Percentiles rank a stretch among this genome's conserved stretches.
Evolutionary conservation across 176 grass and related monocot species (phyloP).

Genomic region (Musa beccarii): DNA sequence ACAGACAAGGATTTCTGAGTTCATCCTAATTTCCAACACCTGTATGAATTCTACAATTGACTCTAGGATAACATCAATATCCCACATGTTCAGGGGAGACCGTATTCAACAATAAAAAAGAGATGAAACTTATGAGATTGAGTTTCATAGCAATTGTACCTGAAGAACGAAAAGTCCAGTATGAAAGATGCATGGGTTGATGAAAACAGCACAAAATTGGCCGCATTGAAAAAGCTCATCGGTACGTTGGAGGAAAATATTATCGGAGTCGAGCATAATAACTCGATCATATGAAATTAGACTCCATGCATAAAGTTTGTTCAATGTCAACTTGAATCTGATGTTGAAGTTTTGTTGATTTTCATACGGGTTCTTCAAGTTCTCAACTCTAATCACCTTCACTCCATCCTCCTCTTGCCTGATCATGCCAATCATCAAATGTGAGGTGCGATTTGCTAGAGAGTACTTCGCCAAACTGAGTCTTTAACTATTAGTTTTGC

Average conservation of each 20-base stretch:
- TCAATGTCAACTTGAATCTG: slow-evolving; percentile 86
- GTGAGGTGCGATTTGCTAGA: background rate
- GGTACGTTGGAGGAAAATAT: slow-evolving; percentile 81
- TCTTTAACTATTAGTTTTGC: background rate
- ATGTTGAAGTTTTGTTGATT: slow-evolving; percentile 56
- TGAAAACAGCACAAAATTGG: slow-evolving; percentile 93
- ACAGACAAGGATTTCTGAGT: too few species aligned
- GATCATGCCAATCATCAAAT: slow-evolving; percentile 4
- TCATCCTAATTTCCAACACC: background rate
- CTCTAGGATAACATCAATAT: background rate
- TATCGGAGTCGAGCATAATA: slow-evolving; percentile 88
- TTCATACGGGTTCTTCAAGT: slow-evolving; percentile 88
- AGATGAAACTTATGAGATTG: background rate
- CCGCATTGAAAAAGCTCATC: slow-evolving; percentile 96
- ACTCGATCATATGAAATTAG: slow-evolving; percentile 79
- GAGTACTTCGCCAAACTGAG: background rate
- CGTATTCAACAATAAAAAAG: background rate
- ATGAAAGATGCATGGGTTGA: slow-evolving; percentile 96
- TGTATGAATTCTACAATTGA: background rate
- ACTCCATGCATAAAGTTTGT: slow-evolving; percentile 96
- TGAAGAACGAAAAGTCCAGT: slow-evolving; percentile 95
- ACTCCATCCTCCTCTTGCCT: slow-evolving; percentile 89
- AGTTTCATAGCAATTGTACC: slow-evolving; percentile 27
- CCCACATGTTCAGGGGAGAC: background rate
- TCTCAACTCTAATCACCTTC: slow-evolving; percentile 70